Percentiles rank a stretch among this genome's conserved stretches.
These are phyloP conservation scores for Plenodomus tracheiphilus DNA, from an alignment of 2,329 filamentous ascomycete species.

Conservation along the genomic window DNA sequence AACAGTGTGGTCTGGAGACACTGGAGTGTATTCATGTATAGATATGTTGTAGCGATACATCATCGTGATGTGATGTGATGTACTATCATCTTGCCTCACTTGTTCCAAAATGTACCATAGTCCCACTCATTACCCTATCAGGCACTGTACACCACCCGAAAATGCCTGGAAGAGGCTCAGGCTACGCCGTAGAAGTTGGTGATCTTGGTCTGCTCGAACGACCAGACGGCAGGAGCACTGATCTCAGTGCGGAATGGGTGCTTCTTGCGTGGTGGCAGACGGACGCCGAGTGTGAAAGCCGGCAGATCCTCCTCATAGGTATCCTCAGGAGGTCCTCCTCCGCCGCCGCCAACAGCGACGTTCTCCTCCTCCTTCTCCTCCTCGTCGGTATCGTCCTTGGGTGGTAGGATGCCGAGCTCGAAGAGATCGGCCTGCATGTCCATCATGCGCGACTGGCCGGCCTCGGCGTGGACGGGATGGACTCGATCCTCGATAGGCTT, in stretches of 20 bases:
- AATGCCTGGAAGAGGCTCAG: background rate
- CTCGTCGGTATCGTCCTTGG: constrained; percentile 8
- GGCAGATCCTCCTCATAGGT: constrained; percentile 1
- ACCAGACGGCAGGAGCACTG: constrained; percentile 2
- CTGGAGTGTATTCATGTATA: background rate
- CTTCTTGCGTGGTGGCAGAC: background rate
- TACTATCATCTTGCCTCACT: background rate
- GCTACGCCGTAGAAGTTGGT: background rate
- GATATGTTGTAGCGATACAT: too few relatives aligned
- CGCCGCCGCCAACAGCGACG: background rate
- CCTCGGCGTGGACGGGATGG: constrained; percentile 6
- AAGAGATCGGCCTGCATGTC: constrained; percentile 14
- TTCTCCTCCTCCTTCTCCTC: constrained; percentile 4
- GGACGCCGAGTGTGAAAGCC: constrained; percentile 1
- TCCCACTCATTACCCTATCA: background rate
- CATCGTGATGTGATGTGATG: background rate
- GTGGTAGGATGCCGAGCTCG: constrained; percentile 8
- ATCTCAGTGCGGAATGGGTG: background rate
- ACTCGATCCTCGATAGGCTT: constrained; percentile 12
- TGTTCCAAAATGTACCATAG: background rate
- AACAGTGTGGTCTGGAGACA: background rate
- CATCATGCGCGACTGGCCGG: constrained; percentile 8
- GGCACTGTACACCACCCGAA: too few relatives aligned
- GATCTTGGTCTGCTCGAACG: constrained; percentile 3
- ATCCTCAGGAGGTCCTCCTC: background rate